Percentiles rank a stretch among this genome's conserved stretches.
phyloP scores from a whole-genome alignment of 2,329 filamentous ascomycete genomes.

The Claviceps sp. region DNA sequence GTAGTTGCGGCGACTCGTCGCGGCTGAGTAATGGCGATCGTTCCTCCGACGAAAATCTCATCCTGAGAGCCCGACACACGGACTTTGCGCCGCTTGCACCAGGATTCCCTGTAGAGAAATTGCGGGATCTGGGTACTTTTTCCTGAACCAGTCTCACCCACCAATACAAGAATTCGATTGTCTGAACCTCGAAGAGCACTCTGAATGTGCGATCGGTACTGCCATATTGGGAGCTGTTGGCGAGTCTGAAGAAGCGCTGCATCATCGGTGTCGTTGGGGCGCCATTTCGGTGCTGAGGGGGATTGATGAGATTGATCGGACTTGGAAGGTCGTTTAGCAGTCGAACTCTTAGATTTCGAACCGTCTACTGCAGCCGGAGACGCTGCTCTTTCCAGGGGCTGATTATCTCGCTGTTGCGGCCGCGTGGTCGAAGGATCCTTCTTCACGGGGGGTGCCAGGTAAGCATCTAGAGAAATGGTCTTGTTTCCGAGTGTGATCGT shows the following conservation, averaged over 20 bases:
- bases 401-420: background rate
- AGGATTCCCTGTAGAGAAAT: conserved; percentile 65
- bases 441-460: conserved; percentile 24
- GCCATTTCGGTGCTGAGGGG: conserved; percentile 1
- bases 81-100: conserved; percentile 54
- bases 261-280: conserved; percentile 15
- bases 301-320: background rate
- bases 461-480: conserved; percentile 35
- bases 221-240: conserved; percentile 68
- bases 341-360: background rate
- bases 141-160: conserved; percentile 90
- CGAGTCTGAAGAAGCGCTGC: conserved; percentile 32
- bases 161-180: conserved; percentile 66
- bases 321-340: background rate
- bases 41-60: conserved; percentile 51
- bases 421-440: background rate
- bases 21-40: conserved; percentile 89
- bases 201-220: conserved; percentile 57
- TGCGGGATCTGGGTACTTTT: conserved; percentile 96
- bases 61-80: conserved; percentile 26
- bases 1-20: conserved; percentile 88
- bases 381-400: background rate
- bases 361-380: background rate
- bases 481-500: conserved; percentile 34
- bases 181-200: conserved; percentile 37